These are phyloP conservation scores for Sherardia arvensis DNA, from an alignment of 257 asterid genomes.

Conservation along the genomic window DNA sequence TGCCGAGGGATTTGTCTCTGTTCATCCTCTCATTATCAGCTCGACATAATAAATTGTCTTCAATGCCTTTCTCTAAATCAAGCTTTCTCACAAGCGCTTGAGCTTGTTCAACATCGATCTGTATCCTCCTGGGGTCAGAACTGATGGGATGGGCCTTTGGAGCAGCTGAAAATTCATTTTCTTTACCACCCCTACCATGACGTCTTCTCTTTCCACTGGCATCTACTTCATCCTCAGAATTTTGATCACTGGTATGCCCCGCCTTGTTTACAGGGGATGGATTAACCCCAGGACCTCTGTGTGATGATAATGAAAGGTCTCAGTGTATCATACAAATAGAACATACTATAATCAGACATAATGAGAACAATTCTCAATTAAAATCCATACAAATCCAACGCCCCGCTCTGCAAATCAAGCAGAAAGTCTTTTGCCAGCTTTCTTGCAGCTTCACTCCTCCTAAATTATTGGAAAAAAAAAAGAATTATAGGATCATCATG, in stretches of 20 bases:
- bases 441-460: slow-evolving; percentile 81
- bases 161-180: slow-evolving; percentile 52
- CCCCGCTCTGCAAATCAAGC: slow-evolving; percentile 81
- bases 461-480: slow-evolving; percentile 9
- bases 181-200: slow-evolving; percentile 53
- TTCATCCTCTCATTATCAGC: slow-evolving; percentile 68
- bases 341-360: slow-evolving; percentile 2
- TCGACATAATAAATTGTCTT: slow-evolving; percentile 69
- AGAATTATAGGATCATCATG: not conserved
- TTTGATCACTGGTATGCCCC: slow-evolving; percentile 62
- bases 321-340: slow-evolving; percentile 4
- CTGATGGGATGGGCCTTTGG: slow-evolving; percentile 81
- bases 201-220: slow-evolving; percentile 59
- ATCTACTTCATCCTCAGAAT: slow-evolving; percentile 80
- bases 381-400: slow-evolving; percentile 66
- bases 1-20: slow-evolving; percentile 78
- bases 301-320: slow-evolving; percentile 13
- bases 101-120: slow-evolving; percentile 68
- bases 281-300: slow-evolving; percentile 73
- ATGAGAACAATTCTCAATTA: slow-evolving; percentile 3
- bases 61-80: slow-evolving; percentile 79
- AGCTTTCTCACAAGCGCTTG: slow-evolving; percentile 78
- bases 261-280: slow-evolving; percentile 53
- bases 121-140: slow-evolving; percentile 73
- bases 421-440: slow-evolving; percentile 79